Evolutionary conservation across 129 eudicot genomes (phyloP).

Genomic region (Arctium lappa): DNA sequence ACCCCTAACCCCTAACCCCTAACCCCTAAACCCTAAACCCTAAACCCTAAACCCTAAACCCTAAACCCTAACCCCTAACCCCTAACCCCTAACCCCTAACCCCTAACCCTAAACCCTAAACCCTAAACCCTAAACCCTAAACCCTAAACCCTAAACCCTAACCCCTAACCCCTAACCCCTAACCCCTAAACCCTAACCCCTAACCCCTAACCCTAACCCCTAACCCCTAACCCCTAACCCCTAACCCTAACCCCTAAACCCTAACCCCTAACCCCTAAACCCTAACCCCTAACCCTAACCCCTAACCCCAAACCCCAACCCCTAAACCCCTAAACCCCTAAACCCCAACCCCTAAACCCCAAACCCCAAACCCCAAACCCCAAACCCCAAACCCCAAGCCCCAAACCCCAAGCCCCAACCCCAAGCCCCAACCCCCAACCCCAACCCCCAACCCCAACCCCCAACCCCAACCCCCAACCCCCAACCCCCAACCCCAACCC

Average conservation of each 20-base stretch:
- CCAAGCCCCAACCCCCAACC: too few species aligned
- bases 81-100: too few species aligned
- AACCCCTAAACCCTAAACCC: too few species aligned
- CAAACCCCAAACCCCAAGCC: too few species aligned
- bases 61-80: too few species aligned
- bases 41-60: conserved; percentile 21
- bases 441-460: conserved; percentile 13
- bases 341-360: conserved; percentile 16
- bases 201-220: conserved; percentile 26
- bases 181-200: conserved; percentile 21
- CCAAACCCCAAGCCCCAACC: conserved; percentile 5
- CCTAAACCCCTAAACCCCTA: too few species aligned
- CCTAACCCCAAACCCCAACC: too few species aligned
- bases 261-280: conserved; percentile 5
- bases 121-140: conserved; percentile 16
- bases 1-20: too few species aligned
- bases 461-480: conserved; percentile 21
- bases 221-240: too few species aligned
- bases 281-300: conserved; percentile 26
- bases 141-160: conserved; percentile 19
- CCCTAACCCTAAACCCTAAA: conserved; percentile 7
- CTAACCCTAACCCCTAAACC: too few species aligned
- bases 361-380: conserved; percentile 25
- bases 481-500: conserved; percentile 11
- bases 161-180: conserved; percentile 13